Conservation (phyloP, 768 basidiomycete genomes). For the Lactarius quietus region DNA sequence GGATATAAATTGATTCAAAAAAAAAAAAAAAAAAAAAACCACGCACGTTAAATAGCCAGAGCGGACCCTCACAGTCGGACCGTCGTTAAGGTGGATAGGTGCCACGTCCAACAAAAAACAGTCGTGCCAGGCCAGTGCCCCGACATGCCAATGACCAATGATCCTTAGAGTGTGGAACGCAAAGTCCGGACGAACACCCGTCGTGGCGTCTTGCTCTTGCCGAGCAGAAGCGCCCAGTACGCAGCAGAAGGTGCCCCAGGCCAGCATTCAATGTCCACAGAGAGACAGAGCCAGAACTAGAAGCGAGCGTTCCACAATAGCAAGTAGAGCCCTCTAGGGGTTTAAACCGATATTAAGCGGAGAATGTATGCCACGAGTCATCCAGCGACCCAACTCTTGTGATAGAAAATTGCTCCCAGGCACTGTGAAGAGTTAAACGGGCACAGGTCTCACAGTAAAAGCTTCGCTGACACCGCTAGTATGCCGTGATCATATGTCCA, state of each 20-base stretch:
- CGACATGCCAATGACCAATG: neutral
- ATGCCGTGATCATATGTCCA: slow-evolving; percentile 1
- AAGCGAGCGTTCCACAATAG: neutral
- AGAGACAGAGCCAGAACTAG: neutral
- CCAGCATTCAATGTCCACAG: neutral
- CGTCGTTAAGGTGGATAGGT: too few species aligned
- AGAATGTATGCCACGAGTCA: neutral
- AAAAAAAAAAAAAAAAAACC: too few species aligned
- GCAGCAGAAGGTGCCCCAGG: neutral
- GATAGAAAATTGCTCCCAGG: neutral
- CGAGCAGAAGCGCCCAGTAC: neutral
- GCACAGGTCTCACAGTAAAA: neutral
- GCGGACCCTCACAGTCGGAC: too few species aligned
- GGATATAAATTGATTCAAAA: too few species aligned
- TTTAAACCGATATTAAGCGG: too few species aligned
- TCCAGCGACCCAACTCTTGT: too few species aligned
- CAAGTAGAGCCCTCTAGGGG: neutral
- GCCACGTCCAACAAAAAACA: too few species aligned
- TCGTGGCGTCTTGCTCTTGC: neutral
- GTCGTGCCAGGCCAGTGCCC: neutral
- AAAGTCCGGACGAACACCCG: too few species aligned
- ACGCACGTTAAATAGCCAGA: too few species aligned
- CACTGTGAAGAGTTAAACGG: neutral
- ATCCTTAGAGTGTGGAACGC: neutral
- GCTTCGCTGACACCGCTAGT: slow-evolving; percentile 12